Base-by-base conservation (phyloP, 2,329 filamentous ascomycete genomes). In the Penicillium sp. region DNA sequence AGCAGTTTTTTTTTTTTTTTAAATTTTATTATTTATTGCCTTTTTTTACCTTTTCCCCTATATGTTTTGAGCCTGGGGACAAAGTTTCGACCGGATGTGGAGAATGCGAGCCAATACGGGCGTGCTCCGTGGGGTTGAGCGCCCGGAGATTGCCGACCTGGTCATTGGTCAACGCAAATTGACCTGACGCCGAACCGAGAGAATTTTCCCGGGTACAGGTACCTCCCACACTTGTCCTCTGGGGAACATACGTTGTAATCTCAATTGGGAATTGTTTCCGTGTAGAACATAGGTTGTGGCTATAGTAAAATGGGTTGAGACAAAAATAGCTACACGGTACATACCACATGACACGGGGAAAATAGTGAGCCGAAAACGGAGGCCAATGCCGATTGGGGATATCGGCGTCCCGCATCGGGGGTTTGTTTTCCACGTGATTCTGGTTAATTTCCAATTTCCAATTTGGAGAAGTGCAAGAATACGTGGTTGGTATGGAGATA, bases 321-420 rank as follows among this genome's bases (percentile, higher is more conserved):
- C 29, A 30, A 10, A 54, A 50, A 50, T 54, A 44, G 51, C 19
- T 16, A 14, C 23, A 11, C 6, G n/a, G n/a, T 32, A 9, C 34
- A 48, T 40, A 3, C 16, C 51, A 52, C 42, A 47, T 38, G 48
- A 47, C 43, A 45, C 18, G 30, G 30, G 40, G 32, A 51, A 44
- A 38, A 14, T 27, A 16, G 47, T 42, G 19, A 9, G 30, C 46
- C 53, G 42, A 29, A 43, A 54, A 50, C 46, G 30, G 35, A n/a
- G 30, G 55, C 23, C 45, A 43, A 52, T 49, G 38, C 42, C 43
- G 50, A 62, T 56, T 50, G 48, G 45, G n/a, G n/a, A n/a, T 51
- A 56, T 55, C 54, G 52, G 47, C 47, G 29, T 48, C 47, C 60
- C 61, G 61, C 53, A 56, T 61, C 43, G 35, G 51, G 61, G 10